Base-by-base conservation (phyloP, 805 yeast species). In the Maudiozyma serrabonitensis region DNA sequence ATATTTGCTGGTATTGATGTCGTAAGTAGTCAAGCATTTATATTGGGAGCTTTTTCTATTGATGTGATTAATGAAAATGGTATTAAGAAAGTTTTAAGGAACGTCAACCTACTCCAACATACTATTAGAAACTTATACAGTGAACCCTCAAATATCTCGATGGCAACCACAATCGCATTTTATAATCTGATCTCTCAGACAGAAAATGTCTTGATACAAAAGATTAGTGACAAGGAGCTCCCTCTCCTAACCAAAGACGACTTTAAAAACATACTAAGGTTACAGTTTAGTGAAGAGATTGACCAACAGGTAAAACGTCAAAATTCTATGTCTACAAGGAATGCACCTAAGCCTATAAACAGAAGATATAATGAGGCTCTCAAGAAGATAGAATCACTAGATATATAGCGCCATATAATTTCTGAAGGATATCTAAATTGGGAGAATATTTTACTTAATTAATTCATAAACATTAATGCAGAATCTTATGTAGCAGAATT, bases 281-380 rank as follows among this genome's bases (percentile, higher is more conserved):
- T 66, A 32, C 63, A 56, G 38, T 60, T 62, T 37, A 64, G 68
- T 46, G 68, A 64, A 35, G 63, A 62, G 16, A 31, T 63, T 12
- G 52, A 54, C 4, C 54, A 56, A 19, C 65, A 58, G 48, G 46
- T 52, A 7, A 55, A 52, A 41, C 50, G 60, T 45, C 46, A 54
- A 19, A 53, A 56, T 23, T 50, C 54, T 6, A 46, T 46, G 8
- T 49, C 55, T 6, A 51, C 35, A 8, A 54, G 59, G 37, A 53
- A 25, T n/a, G 47, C 54, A 16, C 51, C 61, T 1, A 54, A 56
- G 45, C 60, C 68, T 12, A 53, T 58, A 4, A 63, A 55, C 39
- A 62, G 57, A 45, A 55, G 67, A 35, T 59, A 56, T 23, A 48
- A 54, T 19, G 65, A 64, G 18, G 65, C 69, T 6, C 34, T 62